Evolutionary conservation across 2,329 filamentous ascomycete species (phyloP), one percentile per base, ranked within the genome.

Genomic region (Aspergillus nomiae): DNA sequence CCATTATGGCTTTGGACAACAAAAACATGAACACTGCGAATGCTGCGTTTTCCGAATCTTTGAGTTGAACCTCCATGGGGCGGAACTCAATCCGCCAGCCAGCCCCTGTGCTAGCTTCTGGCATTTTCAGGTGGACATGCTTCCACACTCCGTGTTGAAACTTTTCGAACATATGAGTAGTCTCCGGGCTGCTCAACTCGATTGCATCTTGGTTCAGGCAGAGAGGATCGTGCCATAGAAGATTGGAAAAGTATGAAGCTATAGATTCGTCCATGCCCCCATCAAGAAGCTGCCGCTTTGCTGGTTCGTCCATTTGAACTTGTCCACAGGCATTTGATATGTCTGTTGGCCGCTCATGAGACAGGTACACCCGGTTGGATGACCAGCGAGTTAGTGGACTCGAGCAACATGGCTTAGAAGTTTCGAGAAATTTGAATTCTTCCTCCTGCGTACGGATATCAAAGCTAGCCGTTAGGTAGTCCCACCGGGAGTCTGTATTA

Each of bases 21-120:
- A 97, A 85, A 4, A 96, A 93, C 73, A 96, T 93, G 80, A 97
- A 97, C 67, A 97, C 91, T 24, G 90, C 87, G 73, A 97, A 96
- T 2, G 93, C 93, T 0, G 94, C 94, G 73, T 97, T 97, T 75
- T 96, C 93, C 72, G 96, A 96, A 75, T 97, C 93, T 6, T 92
- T 97, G 66, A 96, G 86, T 76, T 97, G 93, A 63, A 96, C 95
- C 80, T 97, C 93, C 93, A 97, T 97, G 4, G 92, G 90, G 6
- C 94, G 87, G 77, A 97, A 96, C 79, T 97, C 93, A 60, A 97
- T 92, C 26, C 93, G 88, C 93, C 93, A 97, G 58, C 94, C 94
- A 73, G 92, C 96, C 73, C 90, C 91, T 70, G 90, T 92, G 67
- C 92, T 91, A 1, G 90, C 86, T 26, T 92, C 92, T 16, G 68